Evolutionary conservation across 2,329 filamentous ascomycete species (phyloP).

Genomic region (Exophiala xenobiotica): DNA sequence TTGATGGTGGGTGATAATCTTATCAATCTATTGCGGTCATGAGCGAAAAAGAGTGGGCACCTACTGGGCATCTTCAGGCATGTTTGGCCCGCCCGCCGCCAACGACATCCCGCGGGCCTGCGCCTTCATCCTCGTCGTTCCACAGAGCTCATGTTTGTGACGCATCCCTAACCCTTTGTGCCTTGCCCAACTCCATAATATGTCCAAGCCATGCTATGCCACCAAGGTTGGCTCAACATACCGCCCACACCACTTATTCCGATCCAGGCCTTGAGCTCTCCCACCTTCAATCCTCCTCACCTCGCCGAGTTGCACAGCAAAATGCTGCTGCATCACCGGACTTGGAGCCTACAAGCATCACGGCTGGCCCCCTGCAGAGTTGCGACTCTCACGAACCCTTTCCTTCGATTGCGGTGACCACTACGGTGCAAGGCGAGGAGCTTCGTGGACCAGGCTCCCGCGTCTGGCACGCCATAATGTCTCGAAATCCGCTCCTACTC

Average conservation of each 20-base stretch:
- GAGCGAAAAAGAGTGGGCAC: neutral
- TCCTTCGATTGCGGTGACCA: conserved; percentile 13
- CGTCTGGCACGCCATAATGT: conserved; percentile 40
- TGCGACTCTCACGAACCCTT: conserved; percentile 3
- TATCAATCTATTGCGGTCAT: conserved; percentile 17
- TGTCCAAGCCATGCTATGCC: conserved; percentile 18
- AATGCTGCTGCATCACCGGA: conserved; percentile 17
- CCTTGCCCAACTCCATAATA: too few relatives aligned
- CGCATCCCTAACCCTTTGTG: neutral
- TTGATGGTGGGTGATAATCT: too few relatives aligned
- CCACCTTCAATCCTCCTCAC: conserved; percentile 8
- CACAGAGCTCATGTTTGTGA: conserved; percentile 5
- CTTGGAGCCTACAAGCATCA: conserved; percentile 8
- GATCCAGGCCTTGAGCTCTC: conserved; percentile 17
- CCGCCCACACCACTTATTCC: conserved; percentile 6
- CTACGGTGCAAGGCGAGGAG: conserved; percentile 2
- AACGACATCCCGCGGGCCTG: conserved; percentile 4
- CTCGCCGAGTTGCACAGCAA: conserved; percentile 13
- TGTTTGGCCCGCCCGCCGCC: neutral
- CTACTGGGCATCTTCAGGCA: neutral
- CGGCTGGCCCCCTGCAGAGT: conserved; percentile 15
- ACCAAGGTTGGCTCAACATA: conserved; percentile 11
- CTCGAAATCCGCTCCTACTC: conserved; percentile 57
- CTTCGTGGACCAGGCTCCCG: conserved; percentile 17
- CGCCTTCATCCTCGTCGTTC: conserved; percentile 4